Percentiles rank a stretch among this genome's conserved stretches.
phyloP scores from a whole-genome alignment of 371 early-diverging fungal species.

The Mortierella sp. region DNA sequence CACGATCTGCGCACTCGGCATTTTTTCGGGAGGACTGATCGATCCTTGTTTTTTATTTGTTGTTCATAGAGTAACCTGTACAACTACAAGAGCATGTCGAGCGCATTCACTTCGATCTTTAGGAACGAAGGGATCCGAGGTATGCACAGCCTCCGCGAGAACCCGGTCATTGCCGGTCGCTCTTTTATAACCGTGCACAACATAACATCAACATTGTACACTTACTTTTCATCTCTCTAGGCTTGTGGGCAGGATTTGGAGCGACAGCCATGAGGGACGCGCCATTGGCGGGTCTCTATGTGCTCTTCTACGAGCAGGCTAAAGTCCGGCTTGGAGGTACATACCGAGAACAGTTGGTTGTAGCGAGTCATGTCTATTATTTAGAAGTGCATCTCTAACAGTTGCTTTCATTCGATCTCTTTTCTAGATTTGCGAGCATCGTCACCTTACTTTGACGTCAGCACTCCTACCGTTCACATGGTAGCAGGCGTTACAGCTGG shows the following conservation, averaged over 20 bases:
- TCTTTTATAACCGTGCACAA: background rate
- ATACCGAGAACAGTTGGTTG: background rate
- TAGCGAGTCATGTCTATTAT: too few species aligned
- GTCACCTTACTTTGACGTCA: slow-evolving; percentile 30
- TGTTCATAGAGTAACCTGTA: slow-evolving; percentile 82
- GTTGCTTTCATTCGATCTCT: background rate
- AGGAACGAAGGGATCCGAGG: slow-evolving; percentile 71
- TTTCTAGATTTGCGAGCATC: slow-evolving; percentile 33
- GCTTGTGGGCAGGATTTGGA: slow-evolving; percentile 91
- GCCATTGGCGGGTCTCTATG: slow-evolving; percentile 96
- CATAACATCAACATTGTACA: background rate
- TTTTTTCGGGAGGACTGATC: background rate
- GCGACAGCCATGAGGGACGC: slow-evolving; percentile 95
- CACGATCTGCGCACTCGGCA: slow-evolving; percentile 4
- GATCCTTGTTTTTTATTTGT: background rate
- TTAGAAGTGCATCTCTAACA: slow-evolving; percentile 1
- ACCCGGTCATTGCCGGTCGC: background rate
- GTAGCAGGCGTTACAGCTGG: slow-evolving; percentile 78
- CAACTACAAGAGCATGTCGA: slow-evolving; percentile 75
- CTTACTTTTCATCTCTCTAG: slow-evolving; percentile 39
- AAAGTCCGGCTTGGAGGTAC: slow-evolving; percentile 68
- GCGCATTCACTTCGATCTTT: slow-evolving; percentile 75
- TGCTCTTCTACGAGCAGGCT: slow-evolving; percentile 89
- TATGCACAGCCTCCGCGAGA: slow-evolving; percentile 20
- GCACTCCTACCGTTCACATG: slow-evolving; percentile 54